Conservation (phyloP, 768 basidiomycete genomes). For the Podaxis sp. region DNA sequence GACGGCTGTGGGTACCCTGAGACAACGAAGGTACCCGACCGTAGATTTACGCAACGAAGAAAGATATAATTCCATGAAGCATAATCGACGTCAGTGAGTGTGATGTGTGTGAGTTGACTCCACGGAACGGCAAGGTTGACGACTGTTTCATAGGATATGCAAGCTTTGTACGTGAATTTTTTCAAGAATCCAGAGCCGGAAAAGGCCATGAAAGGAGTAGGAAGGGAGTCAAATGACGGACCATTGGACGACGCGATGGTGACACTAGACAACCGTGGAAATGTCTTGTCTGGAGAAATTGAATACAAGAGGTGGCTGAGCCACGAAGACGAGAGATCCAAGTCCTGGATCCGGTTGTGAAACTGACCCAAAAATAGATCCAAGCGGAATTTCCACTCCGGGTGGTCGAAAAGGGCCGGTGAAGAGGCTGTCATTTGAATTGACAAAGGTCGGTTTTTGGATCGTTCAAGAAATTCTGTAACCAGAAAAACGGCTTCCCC, state of each 20-base stretch:
- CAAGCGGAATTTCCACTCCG: background rate
- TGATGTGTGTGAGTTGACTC: constrained; percentile 6
- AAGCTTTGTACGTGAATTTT: background rate
- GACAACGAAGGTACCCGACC: constrained; percentile 1
- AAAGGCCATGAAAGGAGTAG: background rate
- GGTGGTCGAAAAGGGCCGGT: background rate
- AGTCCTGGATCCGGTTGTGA: background rate
- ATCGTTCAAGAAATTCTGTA: background rate
- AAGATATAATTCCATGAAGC: constrained; percentile 2
- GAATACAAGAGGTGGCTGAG: background rate
- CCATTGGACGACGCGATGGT: background rate
- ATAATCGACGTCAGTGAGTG: constrained; percentile 3
- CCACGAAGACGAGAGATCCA: constrained; percentile 3
- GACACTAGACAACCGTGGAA: background rate
- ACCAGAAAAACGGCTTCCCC: background rate
- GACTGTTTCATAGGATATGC: background rate
- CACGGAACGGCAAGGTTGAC: background rate
- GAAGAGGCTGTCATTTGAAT: background rate
- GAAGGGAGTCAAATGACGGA: constrained; percentile 1
- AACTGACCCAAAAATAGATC: background rate
- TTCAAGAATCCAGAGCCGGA: background rate
- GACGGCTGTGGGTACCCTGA: background rate
- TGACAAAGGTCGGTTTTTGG: background rate
- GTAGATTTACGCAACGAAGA: background rate
- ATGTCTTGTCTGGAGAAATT: background rate